phyloP scores from a whole-genome alignment of 139 green algal genomes.

The Edaphochlamys debaryana region DNA sequence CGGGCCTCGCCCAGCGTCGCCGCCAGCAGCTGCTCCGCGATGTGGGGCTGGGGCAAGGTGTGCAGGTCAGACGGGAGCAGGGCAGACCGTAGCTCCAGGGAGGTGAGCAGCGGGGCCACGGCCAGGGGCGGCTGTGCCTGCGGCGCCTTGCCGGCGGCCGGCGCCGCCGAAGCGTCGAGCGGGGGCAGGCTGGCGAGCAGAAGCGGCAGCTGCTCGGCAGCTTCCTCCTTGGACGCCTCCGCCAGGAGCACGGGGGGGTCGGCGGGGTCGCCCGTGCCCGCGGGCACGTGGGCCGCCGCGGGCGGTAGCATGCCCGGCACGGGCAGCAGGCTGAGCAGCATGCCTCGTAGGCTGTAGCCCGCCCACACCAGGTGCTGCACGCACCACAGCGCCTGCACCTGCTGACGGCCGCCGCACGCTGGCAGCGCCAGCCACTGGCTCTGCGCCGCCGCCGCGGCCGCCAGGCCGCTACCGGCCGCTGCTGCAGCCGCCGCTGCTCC shows the following conservation, averaged over 20 bases:
- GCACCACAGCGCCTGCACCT: slow-evolving; percentile 20
- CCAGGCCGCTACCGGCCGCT: background rate
- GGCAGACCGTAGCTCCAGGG: background rate
- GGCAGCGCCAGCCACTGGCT: slow-evolving; percentile 30
- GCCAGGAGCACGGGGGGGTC: background rate
- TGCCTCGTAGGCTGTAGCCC: slow-evolving; percentile 27
- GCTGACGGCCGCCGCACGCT: background rate
- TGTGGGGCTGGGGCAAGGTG: background rate
- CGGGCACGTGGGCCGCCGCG: background rate
- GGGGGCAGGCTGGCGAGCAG: slow-evolving; percentile 1
- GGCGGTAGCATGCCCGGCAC: too few species aligned
- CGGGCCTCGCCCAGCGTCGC: too few species aligned
- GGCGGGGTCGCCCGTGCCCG: background rate
- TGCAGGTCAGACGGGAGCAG: background rate
- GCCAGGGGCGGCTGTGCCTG: background rate
- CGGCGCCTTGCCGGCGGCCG: background rate
- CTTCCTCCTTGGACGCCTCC: slow-evolving; percentile 40
- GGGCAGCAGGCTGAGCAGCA: slow-evolving; percentile 22
- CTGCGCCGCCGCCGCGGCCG: background rate
- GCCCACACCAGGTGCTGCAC: slow-evolving; percentile 38
- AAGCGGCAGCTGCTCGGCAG: slow-evolving; percentile 15
- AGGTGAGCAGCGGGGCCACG: background rate
- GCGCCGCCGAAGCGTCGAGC: background rate
- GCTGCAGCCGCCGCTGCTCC: too few species aligned
- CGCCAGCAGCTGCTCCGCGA: background rate